A percentile compares a stretch with the other conserved stretches of the same genome.
Conservation (phyloP, 208 protist species). For the Blechomonas ayalai region DNA sequence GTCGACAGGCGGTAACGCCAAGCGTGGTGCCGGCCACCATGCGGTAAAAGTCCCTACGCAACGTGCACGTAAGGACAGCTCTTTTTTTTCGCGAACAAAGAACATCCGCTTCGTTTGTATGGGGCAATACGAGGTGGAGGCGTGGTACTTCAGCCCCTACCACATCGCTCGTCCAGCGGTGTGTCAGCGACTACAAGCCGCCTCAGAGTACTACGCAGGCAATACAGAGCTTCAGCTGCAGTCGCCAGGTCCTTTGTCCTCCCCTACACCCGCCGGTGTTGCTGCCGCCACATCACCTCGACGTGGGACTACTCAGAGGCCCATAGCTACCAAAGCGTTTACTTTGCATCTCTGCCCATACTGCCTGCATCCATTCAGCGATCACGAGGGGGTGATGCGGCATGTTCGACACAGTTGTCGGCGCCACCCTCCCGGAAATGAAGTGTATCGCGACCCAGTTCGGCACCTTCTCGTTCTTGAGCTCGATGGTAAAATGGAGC, state of each 20-base stretch:
- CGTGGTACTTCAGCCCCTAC: constrained; percentile 98
- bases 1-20: constrained; percentile 27
- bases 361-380: constrained; percentile 94
- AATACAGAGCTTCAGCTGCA: constrained; percentile 49
- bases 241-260: not conserved
- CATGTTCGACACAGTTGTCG: constrained; percentile 83
- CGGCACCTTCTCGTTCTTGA: constrained; percentile 93
- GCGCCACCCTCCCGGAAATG: constrained; percentile 87
- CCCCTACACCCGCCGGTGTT: not conserved
- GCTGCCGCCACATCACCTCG: too few species aligned
- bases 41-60: constrained; percentile 61
- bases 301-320: constrained; percentile 1
- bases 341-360: constrained; percentile 97
- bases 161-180: constrained; percentile 78
- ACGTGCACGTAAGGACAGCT: constrained; percentile 72
- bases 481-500: constrained; percentile 94
- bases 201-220: constrained; percentile 33
- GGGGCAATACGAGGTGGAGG: constrained; percentile 92
- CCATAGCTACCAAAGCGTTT: constrained; percentile 35
- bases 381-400: constrained; percentile 62
- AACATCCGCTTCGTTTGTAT: constrained; percentile 96
- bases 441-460: constrained; percentile 84
- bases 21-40: constrained; percentile 36
- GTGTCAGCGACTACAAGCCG: constrained; percentile 39
- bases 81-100: constrained; percentile 90